Base-by-base conservation (phyloP, 306 rosid species). In the Pyrus communis region DNA sequence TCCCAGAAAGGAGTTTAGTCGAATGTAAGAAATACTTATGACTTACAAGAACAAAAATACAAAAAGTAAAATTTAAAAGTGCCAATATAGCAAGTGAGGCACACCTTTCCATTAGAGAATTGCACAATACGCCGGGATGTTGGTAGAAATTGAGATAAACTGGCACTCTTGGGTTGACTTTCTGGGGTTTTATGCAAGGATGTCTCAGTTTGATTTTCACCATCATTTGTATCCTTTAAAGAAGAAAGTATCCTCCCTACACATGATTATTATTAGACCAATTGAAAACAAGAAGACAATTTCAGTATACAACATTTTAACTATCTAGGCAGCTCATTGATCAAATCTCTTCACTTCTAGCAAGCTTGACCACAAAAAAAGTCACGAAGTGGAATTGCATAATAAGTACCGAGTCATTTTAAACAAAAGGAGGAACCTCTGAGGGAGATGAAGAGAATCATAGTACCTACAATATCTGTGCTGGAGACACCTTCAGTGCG, bases 401-500 rank as follows among this genome's bases (percentile, higher is more conserved):
- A 28, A 27, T 28, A 27, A 57, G 28, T 57, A n/a, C 62, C 4
- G 9, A 8, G 30, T 60, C 65, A 60, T 22, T 23, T 60, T 25
- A 30, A 52, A 67, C 2, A 74, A 79, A 71, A 7, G 14, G 64
- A 11, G 70, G 7, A 81, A 64, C 66, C 33, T 67, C 66, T 33
- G 61, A 73, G 68, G 74, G 69, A 42, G 75, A 80, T 67, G n/a
- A 38, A 82, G 81, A 83, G 81, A 84, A 73, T 77, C 69, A 71
- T 72, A 81, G 85, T 96, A 96, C 99, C 99, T 89, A 96, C 97
- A 83, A 96, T 96, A 77, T 96, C 98, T 67, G 99, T 92, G 76
- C 99, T 96, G 86, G 99, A 96, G 74, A 96, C 99, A 25, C 99
- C 99, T 87, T 96, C 99, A 71, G 99, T 96, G 67, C 99, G 98